Percentiles rank a stretch among this genome's conserved stretches.
phyloP scores from a whole-genome alignment of 768 basidiomycete species.

The Pisolithus marmoratus region DNA sequence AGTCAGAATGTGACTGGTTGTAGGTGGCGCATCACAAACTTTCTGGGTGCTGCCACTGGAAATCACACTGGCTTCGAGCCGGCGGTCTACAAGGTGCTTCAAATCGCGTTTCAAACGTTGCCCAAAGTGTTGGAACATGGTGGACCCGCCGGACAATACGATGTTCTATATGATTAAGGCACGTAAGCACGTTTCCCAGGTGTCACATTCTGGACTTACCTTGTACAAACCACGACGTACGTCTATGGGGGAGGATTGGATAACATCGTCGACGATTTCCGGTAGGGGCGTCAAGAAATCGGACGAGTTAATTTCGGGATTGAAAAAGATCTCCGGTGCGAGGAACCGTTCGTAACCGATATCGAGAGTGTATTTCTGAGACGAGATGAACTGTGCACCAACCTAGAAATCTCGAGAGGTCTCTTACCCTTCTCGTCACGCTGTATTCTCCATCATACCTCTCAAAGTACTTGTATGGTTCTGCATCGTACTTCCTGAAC shows the following conservation, averaged over 20 bases:
- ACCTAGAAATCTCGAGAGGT: background rate
- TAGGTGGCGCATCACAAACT: conserved; percentile 37
- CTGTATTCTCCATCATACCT: conserved; percentile 90
- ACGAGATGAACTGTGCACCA: conserved; percentile 4
- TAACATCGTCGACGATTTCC: conserved; percentile 92
- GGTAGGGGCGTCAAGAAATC: conserved; percentile 97
- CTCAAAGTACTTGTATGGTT: conserved; percentile 93
- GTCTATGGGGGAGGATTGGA: conserved; percentile 94
- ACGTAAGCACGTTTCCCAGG: background rate
- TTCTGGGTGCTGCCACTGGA: conserved; percentile 71
- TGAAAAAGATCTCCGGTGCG: conserved; percentile 99
- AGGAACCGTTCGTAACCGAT: conserved; percentile 99
- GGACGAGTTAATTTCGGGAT: conserved; percentile 96
- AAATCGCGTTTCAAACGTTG: conserved; percentile 93
- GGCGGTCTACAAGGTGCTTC: conserved; percentile 87
- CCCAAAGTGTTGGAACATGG: conserved; percentile 99
- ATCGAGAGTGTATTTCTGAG: conserved; percentile 87
- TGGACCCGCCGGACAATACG: conserved; percentile 93
- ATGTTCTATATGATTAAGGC: conserved; percentile 64
- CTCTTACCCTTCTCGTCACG: conserved; percentile 83
- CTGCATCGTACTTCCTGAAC: conserved; percentile 95
- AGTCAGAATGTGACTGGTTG: too few species aligned
- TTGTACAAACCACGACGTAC: conserved; percentile 96
- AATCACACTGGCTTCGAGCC: conserved; percentile 71
- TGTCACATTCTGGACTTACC: conserved; percentile 35